Evolutionary conservation across 75 land plant species (phyloP).

Genomic region (Picea glauca): DNA sequence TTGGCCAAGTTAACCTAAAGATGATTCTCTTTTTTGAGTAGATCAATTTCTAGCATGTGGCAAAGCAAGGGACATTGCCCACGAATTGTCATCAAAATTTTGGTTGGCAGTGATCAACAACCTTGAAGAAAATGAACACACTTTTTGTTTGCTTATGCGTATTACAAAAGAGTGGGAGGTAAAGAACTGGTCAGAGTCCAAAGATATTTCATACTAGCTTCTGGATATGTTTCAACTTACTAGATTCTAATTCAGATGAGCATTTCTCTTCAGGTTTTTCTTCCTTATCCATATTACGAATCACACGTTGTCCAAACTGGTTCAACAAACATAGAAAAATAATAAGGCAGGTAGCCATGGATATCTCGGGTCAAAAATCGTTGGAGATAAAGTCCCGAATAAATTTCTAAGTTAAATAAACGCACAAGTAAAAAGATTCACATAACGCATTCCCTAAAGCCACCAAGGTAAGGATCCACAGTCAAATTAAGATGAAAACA

Average conservation of each 20-base stretch:
- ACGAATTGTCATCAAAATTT: slow-evolving; percentile 78
- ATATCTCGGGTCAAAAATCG: too few species aligned
- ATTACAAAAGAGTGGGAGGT: slow-evolving; percentile 88
- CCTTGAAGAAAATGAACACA: slow-evolving; percentile 76
- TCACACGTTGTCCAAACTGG: too few species aligned
- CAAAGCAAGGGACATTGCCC: slow-evolving; percentile 63
- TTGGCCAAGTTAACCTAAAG: not conserved
- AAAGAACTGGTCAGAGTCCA: slow-evolving; percentile 2
- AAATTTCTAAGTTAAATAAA: too few species aligned
- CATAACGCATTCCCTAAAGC: too few species aligned
- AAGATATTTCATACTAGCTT: not conserved
- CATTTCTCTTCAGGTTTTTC: slow-evolving; percentile 50
- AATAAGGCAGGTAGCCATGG: too few species aligned
- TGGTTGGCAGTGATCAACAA: slow-evolving; percentile 90
- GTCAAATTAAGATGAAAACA: too few species aligned
- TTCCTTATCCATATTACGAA: slow-evolving; percentile 79
- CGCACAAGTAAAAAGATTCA: too few species aligned
- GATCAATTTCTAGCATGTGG: slow-evolving; percentile 92
- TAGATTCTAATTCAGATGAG: not conserved
- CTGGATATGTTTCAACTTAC: not conserved
- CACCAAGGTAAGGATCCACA: too few species aligned
- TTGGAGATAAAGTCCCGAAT: too few species aligned
- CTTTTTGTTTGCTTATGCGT: slow-evolving; percentile 63
- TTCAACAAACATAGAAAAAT: too few species aligned
- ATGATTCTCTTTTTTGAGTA: slow-evolving; percentile 19